phyloP scores from a whole-genome alignment of 1,284 basidiomycete species.

The Malassezia pachydermatis region DNA sequence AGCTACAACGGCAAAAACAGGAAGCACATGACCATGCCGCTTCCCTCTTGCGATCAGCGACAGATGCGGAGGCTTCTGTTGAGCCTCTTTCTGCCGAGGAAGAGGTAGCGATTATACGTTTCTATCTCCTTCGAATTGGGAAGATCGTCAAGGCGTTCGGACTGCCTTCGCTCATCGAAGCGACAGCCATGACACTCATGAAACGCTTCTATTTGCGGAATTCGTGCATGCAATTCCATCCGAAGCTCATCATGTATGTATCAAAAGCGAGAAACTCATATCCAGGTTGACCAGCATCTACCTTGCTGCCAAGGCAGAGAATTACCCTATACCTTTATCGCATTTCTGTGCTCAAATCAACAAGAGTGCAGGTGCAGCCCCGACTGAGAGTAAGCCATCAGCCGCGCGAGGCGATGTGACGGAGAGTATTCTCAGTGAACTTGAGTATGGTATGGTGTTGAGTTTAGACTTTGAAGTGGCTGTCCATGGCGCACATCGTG shows the following conservation, averaged over 20 bases:
- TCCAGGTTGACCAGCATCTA: conserved; percentile 85
- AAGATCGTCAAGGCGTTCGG: conserved; percentile 74
- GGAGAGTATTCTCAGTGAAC: conserved; percentile 70
- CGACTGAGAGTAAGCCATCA: conserved; percentile 56
- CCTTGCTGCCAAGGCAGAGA: conserved; percentile 91
- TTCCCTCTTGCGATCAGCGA: background rate
- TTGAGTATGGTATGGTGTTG: conserved; percentile 91
- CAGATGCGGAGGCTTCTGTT: conserved; percentile 3
- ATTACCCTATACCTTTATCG: conserved; percentile 76
- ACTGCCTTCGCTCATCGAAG: conserved; percentile 82
- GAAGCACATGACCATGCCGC: conserved; percentile 18
- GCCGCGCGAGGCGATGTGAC: conserved; percentile 55
- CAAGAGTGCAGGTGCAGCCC: conserved; percentile 3
- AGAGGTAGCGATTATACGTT: conserved; percentile 74
- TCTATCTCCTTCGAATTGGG: conserved; percentile 77
- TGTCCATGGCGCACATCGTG: conserved; percentile 78
- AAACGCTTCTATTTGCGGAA: conserved; percentile 97
- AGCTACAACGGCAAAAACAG: conserved; percentile 16
- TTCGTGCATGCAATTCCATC: conserved; percentile 98
- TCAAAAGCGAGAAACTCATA: conserved; percentile 4
- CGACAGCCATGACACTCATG: conserved; percentile 79
- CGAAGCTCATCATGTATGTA: conserved; percentile 87
- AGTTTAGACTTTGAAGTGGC: conserved; percentile 85
- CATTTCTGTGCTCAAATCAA: conserved; percentile 53
- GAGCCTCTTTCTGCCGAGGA: conserved; percentile 70